Conservation (phyloP, 768 basidiomycete species). For the Serendipita sp. region DNA sequence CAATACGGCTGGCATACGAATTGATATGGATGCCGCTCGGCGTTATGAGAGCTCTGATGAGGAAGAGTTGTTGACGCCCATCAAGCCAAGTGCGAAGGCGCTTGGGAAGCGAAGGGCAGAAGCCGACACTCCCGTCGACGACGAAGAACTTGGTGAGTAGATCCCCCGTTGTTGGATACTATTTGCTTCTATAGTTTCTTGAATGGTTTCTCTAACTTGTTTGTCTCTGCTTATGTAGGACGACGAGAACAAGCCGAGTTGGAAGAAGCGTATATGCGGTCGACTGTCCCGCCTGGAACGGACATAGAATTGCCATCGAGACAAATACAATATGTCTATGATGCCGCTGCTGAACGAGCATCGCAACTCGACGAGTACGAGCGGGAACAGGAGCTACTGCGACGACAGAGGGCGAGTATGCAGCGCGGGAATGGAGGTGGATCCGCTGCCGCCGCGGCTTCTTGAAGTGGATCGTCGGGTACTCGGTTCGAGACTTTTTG, state of each 20-base stretch:
- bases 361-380: slow-evolving; percentile 19
- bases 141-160: slow-evolving; percentile 1
- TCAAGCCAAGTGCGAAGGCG: slow-evolving; percentile 70
- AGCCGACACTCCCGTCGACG: slow-evolving; percentile 14
- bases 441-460: background rate
- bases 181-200: no score
- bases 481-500: no score
- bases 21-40: slow-evolving; percentile 6
- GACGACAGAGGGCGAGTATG: background rate
- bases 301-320: background rate
- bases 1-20: slow-evolving; percentile 6
- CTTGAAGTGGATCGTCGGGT: background rate
- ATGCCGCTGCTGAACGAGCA: slow-evolving; percentile 75
- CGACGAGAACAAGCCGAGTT: slow-evolving; percentile 1
- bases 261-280: background rate
- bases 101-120: slow-evolving; percentile 63
- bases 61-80: slow-evolving; percentile 20
- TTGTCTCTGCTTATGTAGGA: no score
- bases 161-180: no score
- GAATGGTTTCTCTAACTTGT: background rate
- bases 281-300: background rate
- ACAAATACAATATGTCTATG: slow-evolving; percentile 69
- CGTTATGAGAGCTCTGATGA: slow-evolving; percentile 11
- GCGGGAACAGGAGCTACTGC: background rate
- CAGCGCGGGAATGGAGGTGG: background rate